phyloP scores from a whole-genome alignment of 306 rosid genomes.

The Sophora flavescens region DNA sequence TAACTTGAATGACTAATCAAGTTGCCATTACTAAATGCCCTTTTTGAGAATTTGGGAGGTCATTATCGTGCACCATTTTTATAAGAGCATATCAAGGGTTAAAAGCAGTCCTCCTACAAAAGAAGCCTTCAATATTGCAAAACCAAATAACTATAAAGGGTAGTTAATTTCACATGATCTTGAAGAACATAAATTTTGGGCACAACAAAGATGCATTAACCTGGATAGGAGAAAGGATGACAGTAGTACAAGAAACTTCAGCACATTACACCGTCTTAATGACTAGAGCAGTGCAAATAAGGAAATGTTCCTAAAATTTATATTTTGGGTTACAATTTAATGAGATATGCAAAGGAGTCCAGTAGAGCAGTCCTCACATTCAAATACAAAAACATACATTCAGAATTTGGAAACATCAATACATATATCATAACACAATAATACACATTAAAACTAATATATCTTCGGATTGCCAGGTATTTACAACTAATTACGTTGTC shows the following conservation, averaged over 20 bases:
- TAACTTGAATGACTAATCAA: too few relatives aligned
- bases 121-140: neutral
- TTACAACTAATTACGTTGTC: slow-evolving; percentile 75
- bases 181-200: neutral
- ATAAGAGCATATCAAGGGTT: neutral
- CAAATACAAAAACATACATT: slow-evolving; percentile 14
- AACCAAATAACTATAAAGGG: neutral
- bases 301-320: neutral
- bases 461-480: slow-evolving; percentile 64
- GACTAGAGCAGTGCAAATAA: neutral
- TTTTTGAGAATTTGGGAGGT: too few relatives aligned
- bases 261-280: neutral
- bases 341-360: neutral
- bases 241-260: neutral
- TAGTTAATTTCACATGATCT: neutral
- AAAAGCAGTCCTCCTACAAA: neutral
- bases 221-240: neutral
- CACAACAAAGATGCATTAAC: neutral
- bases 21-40: too few relatives aligned
- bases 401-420: slow-evolving; percentile 20
- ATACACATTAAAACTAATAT: neutral
- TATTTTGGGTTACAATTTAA: neutral
- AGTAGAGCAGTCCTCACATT: neutral
- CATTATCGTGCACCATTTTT: too few relatives aligned
- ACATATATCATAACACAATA: neutral